A percentile compares a stretch with the other conserved stretches of the same genome.
These are phyloP conservation scores for Wickerhamomyces sydowiorum DNA, from an alignment of 805 yeast genomes.

Conservation along the genomic window DNA sequence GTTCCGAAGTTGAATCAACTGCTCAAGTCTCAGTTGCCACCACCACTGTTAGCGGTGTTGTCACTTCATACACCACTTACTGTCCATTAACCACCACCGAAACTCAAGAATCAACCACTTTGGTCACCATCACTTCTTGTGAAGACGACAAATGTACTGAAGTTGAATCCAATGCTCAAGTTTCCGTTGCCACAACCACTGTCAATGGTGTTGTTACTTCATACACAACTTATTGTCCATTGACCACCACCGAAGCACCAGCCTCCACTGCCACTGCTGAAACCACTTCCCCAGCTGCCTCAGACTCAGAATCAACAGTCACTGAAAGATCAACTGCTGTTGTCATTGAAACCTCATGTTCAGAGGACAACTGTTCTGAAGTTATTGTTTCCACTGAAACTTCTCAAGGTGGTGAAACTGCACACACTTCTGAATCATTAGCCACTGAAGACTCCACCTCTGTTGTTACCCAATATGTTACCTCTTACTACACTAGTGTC, in stretches of 20 bases:
- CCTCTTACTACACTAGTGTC: background rate
- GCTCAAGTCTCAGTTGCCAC: conserved; percentile 30
- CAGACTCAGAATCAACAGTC: background rate
- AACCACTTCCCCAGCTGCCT: background rate
- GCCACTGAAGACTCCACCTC: background rate
- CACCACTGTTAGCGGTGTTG: conserved; percentile 24
- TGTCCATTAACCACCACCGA: conserved; percentile 6
- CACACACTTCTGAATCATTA: background rate
- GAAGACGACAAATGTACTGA: background rate
- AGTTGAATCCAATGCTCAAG: background rate
- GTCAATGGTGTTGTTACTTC: background rate
- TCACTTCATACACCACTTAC: conserved; percentile 9
- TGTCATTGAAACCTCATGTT: background rate
- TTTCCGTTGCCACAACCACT: background rate
- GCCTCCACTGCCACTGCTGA: background rate
- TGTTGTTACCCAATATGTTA: background rate
- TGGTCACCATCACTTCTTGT: background rate
- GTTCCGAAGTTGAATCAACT: conserved; percentile 26
- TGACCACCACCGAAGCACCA: background rate
- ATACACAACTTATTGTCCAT: background rate
- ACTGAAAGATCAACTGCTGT: background rate
- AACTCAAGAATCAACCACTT: background rate
- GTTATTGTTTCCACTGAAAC: background rate
- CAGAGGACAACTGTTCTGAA: background rate
- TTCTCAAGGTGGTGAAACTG: background rate